phyloP scores from a whole-genome alignment of 2,329 filamentous ascomycete species.

The Epichloe sp. region DNA sequence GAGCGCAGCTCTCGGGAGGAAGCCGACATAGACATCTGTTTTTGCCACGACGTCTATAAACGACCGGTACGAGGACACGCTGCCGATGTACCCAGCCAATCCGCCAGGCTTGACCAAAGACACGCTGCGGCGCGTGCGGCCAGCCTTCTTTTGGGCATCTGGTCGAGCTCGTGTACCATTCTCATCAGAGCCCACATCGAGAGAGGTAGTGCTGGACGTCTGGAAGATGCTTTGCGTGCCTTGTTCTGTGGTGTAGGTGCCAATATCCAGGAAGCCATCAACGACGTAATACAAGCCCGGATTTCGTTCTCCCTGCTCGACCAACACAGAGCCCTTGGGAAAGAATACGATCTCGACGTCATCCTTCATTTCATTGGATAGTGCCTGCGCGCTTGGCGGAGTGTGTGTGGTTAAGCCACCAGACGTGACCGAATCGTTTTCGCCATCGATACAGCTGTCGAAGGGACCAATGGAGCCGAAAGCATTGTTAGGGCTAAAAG shows the following conservation, averaged over 20 bases:
- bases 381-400: slow-evolving; percentile 49
- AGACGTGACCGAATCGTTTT: slow-evolving; percentile 75
- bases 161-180: not conserved
- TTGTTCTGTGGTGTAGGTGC: slow-evolving; percentile 42
- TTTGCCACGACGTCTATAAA: slow-evolving; percentile 96
- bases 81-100: slow-evolving; percentile 86
- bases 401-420: slow-evolving; percentile 47
- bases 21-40: slow-evolving; percentile 96
- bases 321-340: slow-evolving; percentile 81
- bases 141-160: slow-evolving; percentile 24
- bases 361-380: slow-evolving; percentile 71
- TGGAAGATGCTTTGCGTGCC: slow-evolving; percentile 21
- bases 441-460: slow-evolving; percentile 61
- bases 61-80: slow-evolving; percentile 86
- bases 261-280: slow-evolving; percentile 91
- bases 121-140: slow-evolving; percentile 49
- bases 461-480: slow-evolving; percentile 86
- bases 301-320: slow-evolving; percentile 94
- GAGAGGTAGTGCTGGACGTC: slow-evolving; percentile 13
- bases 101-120: slow-evolving; percentile 91
- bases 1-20: slow-evolving; percentile 70
- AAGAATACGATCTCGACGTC: slow-evolving; percentile 98
- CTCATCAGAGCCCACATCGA: slow-evolving; percentile 3
- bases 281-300: slow-evolving; percentile 95
- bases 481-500: slow-evolving; percentile 59